Evolutionary conservation across 1,139 yeast species (phyloP).

Genomic region (Pichia sp.): DNA sequence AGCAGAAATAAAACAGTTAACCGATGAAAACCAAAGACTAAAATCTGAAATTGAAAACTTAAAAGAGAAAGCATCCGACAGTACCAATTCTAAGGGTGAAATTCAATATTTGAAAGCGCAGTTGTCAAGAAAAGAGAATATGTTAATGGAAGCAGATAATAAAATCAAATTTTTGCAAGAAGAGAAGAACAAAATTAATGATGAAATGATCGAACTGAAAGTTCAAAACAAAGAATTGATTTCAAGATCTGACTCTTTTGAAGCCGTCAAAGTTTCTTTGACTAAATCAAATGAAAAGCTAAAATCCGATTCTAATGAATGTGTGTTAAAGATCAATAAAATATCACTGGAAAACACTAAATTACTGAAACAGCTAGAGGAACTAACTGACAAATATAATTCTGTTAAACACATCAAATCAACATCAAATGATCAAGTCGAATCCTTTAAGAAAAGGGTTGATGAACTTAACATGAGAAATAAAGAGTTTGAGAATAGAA

Average conservation of each 20-base stretch:
- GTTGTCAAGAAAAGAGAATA: slow-evolving; percentile 20
- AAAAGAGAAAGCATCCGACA: slow-evolving; percentile 24
- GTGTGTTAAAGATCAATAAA: slow-evolving; percentile 30
- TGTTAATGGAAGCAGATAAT: slow-evolving; percentile 19
- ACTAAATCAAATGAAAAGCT: slow-evolving; percentile 32
- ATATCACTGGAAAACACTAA: slow-evolving; percentile 45
- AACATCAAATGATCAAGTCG: slow-evolving; percentile 46
- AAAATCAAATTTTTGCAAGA: slow-evolving; percentile 31
- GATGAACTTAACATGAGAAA: slow-evolving; percentile 69
- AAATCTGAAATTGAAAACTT: slow-evolving; percentile 18
- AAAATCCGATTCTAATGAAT: slow-evolving; percentile 30
- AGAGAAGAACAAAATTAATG: slow-evolving; percentile 34
- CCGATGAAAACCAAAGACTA: slow-evolving; percentile 23
- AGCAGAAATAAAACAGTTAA: slow-evolving; percentile 13
- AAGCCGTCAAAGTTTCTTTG: slow-evolving; percentile 33
- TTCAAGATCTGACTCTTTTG: slow-evolving; percentile 27
- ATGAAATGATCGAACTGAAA: slow-evolving; percentile 35
- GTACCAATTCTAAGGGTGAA: slow-evolving; percentile 25
- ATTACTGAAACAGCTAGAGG: slow-evolving; percentile 40
- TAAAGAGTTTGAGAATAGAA: slow-evolving; percentile 51
- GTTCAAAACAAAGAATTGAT: slow-evolving; percentile 38
- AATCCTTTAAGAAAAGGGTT: slow-evolving; percentile 57
- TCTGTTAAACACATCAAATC: slow-evolving; percentile 38
- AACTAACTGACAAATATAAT: slow-evolving; percentile 44
- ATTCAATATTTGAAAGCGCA: slow-evolving; percentile 23